Base-by-base conservation (phyloP, 176 grass and related monocot genomes). In the Aegilops umbellulata region DNA sequence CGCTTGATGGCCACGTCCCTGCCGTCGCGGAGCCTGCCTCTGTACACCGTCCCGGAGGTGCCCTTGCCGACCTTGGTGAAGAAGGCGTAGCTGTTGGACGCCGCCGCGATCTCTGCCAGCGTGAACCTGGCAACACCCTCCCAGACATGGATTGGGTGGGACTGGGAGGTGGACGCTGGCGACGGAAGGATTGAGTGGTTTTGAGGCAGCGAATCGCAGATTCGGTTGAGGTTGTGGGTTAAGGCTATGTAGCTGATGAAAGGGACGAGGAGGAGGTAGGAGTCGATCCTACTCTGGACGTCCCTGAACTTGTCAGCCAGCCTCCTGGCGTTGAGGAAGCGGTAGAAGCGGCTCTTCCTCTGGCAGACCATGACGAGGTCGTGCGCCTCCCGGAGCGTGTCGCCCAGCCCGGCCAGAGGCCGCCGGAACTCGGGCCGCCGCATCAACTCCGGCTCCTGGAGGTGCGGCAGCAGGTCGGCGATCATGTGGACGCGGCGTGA, bases 1-100 rank as follows among this genome's bases (percentile, higher is more conserved):
- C 69, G 39, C 69, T 73, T 73, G 36, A 73, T 73, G 69, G 69
- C 69, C n/a, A 73, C 69, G 36, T 73, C 22, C 11, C 69, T 22
- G 6, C 69, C 69, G 69, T 73, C 69, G 22, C 3, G 22, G 7
- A 73, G 69, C 69, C 9, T 73, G 36, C 36, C 69, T 39, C 42
- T 73, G 36, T 73, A 73, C n/a, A 73, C 69, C 69, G 36, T 73
- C 69, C 36, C 31, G 32, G 19, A 36, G 36, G 69, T 7, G 38
- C 22, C 22, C 14, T 15, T 73, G 69, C 35, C 15, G 36, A 25
- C n/a, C 22, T 42, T 1, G 36, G 69, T 73, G 42, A 73, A 36
- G 12, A 39, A 44, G 42, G 42, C 42, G 42, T 44, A 44, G 42
- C 42, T 44, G 11, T 44, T 42, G 11, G 11, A 42, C 38, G 69